Evolutionary conservation across 2,329 filamentous ascomycete species (phyloP), one percentile per base, ranked within the genome.

Genomic region (Stemphylium lycopersici): DNA sequence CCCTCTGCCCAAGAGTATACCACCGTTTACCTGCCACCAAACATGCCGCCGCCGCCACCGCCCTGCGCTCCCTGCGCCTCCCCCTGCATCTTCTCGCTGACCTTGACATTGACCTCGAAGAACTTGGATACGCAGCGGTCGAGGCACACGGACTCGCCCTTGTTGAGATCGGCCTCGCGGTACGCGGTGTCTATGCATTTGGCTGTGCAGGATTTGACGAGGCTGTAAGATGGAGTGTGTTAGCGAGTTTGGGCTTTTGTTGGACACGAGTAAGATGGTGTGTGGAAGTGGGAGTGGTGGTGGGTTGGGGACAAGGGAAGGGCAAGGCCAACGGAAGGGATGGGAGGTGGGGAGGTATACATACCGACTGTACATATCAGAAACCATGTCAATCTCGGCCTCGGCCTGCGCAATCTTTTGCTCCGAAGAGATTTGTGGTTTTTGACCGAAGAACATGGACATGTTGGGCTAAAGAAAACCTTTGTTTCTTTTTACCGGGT

Each of bases 81-180:
- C 62, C 88, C 87, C 80, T 97, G 92, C 87, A 98, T 92, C 80
- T 96, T 91, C 80, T 98, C 93, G 71, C 90, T 93, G 56, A 98
- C 91, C 83, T 97, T 98, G 83, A 96, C 87, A 78, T 96, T 96
- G 72, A 96, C 93, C 69, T 98, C 93, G 80, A 99, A 97, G 83
- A 98, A 99, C 83, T 99, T 99, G 74, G 90, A 85, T 54, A 96
- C 90, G 80, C 96, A 99, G 72, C 95, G 91, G 81, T 99, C 95
- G 68, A 99, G 87, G 82, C 96, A 99, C 69, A 99, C 95, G 67
- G 90, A 92, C 80, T 99, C 95, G 83, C 93, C 96, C 83, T 99
- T 99, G 86, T 97, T 96, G 72, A 99, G 87, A 69, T 99, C 93
- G 77, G 86, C 87, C 82, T 99, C 95, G 76, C 92, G 91, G 86